These are phyloP conservation scores for Pyrenula massariospora DNA, from an alignment of 495 filamentous ascomycete species.

Conservation along the genomic window DNA sequence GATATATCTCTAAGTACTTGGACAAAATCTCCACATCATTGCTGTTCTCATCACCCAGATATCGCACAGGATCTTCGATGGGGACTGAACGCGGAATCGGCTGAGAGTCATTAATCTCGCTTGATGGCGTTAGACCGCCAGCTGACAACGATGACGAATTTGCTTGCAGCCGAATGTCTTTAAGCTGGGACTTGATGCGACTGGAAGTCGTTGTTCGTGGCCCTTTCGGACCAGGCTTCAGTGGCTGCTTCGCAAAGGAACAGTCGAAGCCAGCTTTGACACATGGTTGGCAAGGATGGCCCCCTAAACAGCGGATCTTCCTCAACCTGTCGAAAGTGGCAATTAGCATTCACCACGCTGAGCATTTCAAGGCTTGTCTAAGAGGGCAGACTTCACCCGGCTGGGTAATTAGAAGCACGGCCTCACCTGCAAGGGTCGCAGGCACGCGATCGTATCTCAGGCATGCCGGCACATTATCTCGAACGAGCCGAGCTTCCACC, in stretches of 20 bases:
- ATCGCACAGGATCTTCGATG: background rate
- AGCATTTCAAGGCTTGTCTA: no score
- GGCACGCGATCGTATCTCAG: background rate
- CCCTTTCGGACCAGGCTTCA: conserved; percentile 21
- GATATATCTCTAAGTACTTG: conserved; percentile 18
- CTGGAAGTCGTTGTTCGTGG: conserved; percentile 16
- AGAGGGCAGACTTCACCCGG: no score
- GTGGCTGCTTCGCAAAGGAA: conserved; percentile 23
- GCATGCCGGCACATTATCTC: background rate
- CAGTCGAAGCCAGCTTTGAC: conserved; percentile 22
- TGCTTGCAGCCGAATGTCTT: background rate
- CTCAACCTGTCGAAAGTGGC: background rate
- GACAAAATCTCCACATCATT: background rate
- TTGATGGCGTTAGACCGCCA: background rate
- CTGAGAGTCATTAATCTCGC: background rate
- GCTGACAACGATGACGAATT: conserved; percentile 1
- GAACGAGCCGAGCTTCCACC: background rate
- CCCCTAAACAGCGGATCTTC: conserved; percentile 18
- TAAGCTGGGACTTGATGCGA: background rate
- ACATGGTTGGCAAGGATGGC: conserved; percentile 18
- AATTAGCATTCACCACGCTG: no score
- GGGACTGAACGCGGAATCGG: background rate
- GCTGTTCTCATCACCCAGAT: background rate
- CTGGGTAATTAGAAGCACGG: background rate
- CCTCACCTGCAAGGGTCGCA: background rate